These are phyloP conservation scores for Neoarthrinium moseri DNA, from an alignment of 2,329 filamentous ascomycete genomes.

Conservation along the genomic window DNA sequence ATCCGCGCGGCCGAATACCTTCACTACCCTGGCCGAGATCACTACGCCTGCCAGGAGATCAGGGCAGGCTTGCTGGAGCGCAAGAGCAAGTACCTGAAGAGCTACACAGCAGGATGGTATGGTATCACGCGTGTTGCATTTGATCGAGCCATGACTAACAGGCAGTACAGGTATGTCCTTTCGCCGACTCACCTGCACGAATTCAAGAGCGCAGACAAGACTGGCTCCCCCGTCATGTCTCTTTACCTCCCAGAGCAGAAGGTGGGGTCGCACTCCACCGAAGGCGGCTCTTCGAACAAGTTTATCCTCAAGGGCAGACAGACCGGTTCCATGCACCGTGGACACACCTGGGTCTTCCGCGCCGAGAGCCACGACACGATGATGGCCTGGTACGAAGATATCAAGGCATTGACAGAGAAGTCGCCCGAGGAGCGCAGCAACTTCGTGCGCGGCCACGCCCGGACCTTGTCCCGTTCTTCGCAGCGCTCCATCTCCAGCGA, in stretches of 20 bases:
- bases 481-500: constrained; percentile 68
- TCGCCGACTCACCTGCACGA: constrained; percentile 97
- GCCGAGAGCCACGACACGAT: constrained; percentile 84
- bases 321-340: constrained; percentile 86
- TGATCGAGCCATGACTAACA: constrained; percentile 17
- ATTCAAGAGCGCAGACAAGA: constrained; percentile 97
- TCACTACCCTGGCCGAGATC: constrained; percentile 85
- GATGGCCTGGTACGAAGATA: constrained; percentile 95
- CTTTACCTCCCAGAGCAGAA: constrained; percentile 94
- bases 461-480: constrained; percentile 70
- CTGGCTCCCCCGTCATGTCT: constrained; percentile 91
- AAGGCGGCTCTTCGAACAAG: constrained; percentile 86
- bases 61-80: constrained; percentile 89
- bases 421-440: constrained; percentile 84
- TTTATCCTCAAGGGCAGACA: constrained; percentile 97
- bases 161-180: constrained; percentile 75
- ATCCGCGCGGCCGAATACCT: constrained; percentile 79
- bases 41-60: constrained; percentile 79
- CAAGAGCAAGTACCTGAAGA: constrained; percentile 98
- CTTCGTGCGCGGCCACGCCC: constrained; percentile 79
- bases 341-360: constrained; percentile 71
- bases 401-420: constrained; percentile 85
- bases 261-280: constrained; percentile 83
- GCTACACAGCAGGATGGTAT: constrained; percentile 92
- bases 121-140: constrained; percentile 26